Conservation (phyloP, 306 rosid genomes). For the Fragaria vesca region DNA sequence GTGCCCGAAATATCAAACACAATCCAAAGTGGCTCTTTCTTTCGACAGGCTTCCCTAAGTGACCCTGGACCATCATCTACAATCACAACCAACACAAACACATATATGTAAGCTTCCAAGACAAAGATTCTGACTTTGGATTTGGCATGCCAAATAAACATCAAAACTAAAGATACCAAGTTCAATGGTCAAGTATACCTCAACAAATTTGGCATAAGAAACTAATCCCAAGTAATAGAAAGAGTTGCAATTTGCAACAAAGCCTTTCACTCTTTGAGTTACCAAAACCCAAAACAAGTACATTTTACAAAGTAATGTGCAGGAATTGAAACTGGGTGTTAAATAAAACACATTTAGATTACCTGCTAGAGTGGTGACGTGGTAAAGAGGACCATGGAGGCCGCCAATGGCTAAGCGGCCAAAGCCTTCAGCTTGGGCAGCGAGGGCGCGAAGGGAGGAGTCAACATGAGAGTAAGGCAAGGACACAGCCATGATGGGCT, state of each 20-base stretch:
- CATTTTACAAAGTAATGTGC: neutral
- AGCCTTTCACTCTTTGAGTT: no score
- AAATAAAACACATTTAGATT: neutral
- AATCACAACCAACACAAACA: constrained; percentile 16
- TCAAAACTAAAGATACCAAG: neutral
- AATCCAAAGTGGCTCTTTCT: constrained; percentile 87
- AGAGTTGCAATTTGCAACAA: no score
- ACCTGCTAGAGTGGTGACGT: constrained; percentile 80
- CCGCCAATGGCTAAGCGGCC: constrained; percentile 88
- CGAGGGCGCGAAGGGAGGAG: constrained; percentile 64
- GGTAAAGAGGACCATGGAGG: constrained; percentile 67
- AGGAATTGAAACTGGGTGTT: neutral
- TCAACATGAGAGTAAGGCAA: constrained; percentile 74
- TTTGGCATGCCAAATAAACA: constrained; percentile 1
- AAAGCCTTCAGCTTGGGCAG: constrained; percentile 83
- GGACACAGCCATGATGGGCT: constrained; percentile 12
- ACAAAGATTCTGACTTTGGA: constrained; percentile 1
- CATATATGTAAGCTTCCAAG: neutral
- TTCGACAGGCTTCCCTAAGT: constrained; percentile 69
- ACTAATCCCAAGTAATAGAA: neutral
- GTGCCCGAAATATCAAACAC: constrained; percentile 87
- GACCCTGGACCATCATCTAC: constrained; percentile 98
- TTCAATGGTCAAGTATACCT: neutral
- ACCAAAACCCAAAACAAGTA: neutral
- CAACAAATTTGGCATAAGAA: neutral